A percentile compares a stretch with the other conserved stretches of the same genome.
Evolutionary conservation across 306 rosid species (phyloP).

Genomic region (Dryas octopetala): DNA sequence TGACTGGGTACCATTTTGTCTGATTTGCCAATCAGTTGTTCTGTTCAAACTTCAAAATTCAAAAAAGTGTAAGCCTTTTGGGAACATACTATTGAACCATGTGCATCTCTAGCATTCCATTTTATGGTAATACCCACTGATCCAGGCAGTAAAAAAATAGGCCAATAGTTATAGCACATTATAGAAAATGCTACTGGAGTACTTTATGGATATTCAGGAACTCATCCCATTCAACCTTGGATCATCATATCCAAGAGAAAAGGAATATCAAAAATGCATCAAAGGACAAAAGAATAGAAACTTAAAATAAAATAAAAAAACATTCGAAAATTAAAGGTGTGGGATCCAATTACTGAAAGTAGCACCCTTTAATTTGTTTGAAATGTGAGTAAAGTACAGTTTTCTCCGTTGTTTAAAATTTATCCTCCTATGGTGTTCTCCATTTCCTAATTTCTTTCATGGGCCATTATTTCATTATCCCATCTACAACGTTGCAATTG

Average conservation of each 20-base stretch:
- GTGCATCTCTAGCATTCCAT: neutral
- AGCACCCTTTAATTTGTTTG: neutral
- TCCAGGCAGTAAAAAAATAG: neutral
- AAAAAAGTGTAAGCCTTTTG: neutral
- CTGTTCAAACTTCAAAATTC: neutral
- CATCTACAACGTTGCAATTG: neutral
- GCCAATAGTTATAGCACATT: neutral
- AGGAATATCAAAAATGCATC: neutral
- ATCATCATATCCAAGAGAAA: conserved; percentile 1
- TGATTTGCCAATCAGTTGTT: neutral
- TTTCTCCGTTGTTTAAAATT: neutral
- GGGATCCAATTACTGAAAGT: neutral
- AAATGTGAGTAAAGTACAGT: no score
- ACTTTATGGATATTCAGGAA: neutral
- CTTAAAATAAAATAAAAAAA: neutral
- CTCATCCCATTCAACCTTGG: neutral
- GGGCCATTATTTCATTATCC: neutral
- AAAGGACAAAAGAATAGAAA: neutral
- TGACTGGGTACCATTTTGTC: neutral
- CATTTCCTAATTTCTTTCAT: neutral
- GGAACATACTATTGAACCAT: neutral
- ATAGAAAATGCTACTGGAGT: neutral
- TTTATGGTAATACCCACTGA: neutral
- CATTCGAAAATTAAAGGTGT: neutral
- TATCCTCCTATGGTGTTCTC: no score